These are phyloP conservation scores for Cordyceps javanica DNA, from an alignment of 2,329 filamentous ascomycete genomes.

Conservation along the genomic window DNA sequence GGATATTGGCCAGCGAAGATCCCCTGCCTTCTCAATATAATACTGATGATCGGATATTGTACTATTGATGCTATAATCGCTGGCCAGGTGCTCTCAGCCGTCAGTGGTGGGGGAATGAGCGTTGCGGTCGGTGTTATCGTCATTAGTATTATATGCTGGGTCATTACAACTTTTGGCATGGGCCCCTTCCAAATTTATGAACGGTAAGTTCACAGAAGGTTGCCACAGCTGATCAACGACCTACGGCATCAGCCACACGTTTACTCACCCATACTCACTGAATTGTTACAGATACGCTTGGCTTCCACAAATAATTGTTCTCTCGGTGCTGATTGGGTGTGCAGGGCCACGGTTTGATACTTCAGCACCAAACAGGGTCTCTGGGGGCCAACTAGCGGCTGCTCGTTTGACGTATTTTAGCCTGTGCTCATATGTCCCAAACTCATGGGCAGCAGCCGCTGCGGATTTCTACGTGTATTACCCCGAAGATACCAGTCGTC, in stretches of 20 bases:
- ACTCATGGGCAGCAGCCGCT: slow-evolving; percentile 62
- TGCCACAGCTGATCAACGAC: not conserved
- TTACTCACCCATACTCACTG: not conserved
- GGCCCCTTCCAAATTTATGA: slow-evolving; percentile 65
- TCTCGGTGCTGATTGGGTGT: slow-evolving; percentile 67
- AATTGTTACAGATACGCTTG: slow-evolving; percentile 25
- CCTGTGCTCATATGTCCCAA: slow-evolving; percentile 50
- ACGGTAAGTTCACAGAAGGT: slow-evolving; percentile 24
- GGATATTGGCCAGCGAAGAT: slow-evolving; percentile 50
- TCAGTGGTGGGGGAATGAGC: slow-evolving; percentile 59
- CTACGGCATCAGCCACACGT: too few relatives aligned
- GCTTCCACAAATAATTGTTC: slow-evolving; percentile 65
- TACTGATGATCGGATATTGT: slow-evolving; percentile 71
- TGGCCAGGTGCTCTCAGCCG: slow-evolving; percentile 68
- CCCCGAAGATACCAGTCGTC: slow-evolving; percentile 51
- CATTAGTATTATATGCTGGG: slow-evolving; percentile 66
- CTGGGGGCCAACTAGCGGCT: slow-evolving; percentile 61
- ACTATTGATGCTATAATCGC: slow-evolving; percentile 75
- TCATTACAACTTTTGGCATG: slow-evolving; percentile 57
- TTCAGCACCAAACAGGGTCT: slow-evolving; percentile 54
- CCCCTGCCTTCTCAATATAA: slow-evolving; percentile 30
- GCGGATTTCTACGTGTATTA: slow-evolving; percentile 80
- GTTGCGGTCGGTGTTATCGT: slow-evolving; percentile 70
- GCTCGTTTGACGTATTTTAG: slow-evolving; percentile 60
- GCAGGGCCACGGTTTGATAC: slow-evolving; percentile 53